Conservation (phyloP, 73 alveolate species). For the Blepharisma japonicum region DNA sequence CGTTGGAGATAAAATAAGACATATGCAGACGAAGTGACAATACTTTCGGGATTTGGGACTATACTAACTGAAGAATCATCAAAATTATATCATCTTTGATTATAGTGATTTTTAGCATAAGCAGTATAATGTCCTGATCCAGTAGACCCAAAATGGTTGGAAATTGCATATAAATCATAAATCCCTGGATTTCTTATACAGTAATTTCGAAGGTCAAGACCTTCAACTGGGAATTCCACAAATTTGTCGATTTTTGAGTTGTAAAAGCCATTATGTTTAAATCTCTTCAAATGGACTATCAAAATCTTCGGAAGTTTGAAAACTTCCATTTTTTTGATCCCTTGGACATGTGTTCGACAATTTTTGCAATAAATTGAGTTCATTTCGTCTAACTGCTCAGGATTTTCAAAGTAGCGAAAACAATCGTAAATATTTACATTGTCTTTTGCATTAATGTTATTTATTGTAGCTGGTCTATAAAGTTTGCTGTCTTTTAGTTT, state of each 20-base stretch:
- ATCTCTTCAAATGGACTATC: constrained; percentile 80
- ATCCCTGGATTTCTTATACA: constrained; percentile 40
- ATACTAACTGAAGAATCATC: neutral
- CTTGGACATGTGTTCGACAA: constrained; percentile 69
- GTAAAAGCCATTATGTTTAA: constrained; percentile 55
- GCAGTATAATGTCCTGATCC: constrained; percentile 99
- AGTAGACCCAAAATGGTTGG: constrained; percentile 91
- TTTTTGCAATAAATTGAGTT: constrained; percentile 61
- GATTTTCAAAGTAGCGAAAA: constrained; percentile 42
- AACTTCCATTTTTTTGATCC: constrained; percentile 77
- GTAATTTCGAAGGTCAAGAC: constrained; percentile 62
- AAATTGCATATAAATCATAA: constrained; percentile 89
- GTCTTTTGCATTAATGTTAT: neutral
- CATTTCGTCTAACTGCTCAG: constrained; percentile 75
- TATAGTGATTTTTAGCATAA: constrained; percentile 56
- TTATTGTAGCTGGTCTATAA: neutral
- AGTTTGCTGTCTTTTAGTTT: neutral
- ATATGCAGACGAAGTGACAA: constrained; percentile 5
- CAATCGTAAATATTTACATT: neutral
- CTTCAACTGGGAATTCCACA: constrained; percentile 61
- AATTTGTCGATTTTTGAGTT: constrained; percentile 57
- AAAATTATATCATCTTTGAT: constrained; percentile 54
- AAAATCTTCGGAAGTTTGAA: constrained; percentile 72
- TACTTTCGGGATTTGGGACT: neutral
- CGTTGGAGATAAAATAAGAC: constrained; percentile 20